A percentile compares a stretch with the other conserved stretches of the same genome.
Conservation (phyloP, 129 eudicot genomes). For the Lactuca saligna region DNA sequence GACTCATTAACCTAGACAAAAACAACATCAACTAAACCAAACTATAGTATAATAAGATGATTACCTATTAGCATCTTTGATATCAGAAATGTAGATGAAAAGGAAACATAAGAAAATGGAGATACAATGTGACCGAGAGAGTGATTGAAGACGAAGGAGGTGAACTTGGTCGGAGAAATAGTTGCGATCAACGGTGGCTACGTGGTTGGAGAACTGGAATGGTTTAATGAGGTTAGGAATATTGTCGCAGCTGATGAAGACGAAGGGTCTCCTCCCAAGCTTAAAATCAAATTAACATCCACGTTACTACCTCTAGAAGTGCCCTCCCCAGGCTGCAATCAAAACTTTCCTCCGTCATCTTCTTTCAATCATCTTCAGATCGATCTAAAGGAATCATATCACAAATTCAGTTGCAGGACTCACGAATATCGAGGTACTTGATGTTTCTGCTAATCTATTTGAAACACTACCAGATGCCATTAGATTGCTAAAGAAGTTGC, state of each 20-base stretch:
- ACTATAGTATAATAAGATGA: no score
- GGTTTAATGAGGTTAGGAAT: no score
- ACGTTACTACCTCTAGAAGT: slow-evolving; percentile 23
- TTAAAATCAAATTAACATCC: slow-evolving; percentile 51
- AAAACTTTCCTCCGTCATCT: neutral
- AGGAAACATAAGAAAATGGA: no score
- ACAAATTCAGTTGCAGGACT: slow-evolving; percentile 66
- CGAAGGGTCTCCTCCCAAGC: slow-evolving; percentile 57
- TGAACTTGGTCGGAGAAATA: no score
- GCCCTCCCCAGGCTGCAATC: slow-evolving; percentile 24
- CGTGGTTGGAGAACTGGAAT: no score
- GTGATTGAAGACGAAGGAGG: no score
- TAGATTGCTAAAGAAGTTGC: slow-evolving; percentile 54
- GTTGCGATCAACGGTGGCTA: no score
- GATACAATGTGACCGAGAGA: no score
- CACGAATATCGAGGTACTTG: slow-evolving; percentile 75
- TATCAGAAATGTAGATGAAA: no score
- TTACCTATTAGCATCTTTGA: no score
- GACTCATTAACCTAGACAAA: no score
- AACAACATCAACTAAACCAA: no score
- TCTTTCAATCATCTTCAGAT: neutral
- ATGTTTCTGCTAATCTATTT: slow-evolving; percentile 66
- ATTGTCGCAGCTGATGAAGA: slow-evolving; percentile 48
- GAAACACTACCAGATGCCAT: slow-evolving; percentile 78
- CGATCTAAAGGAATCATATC: neutral